Percentiles rank a stretch among this genome's conserved stretches.
These are phyloP conservation scores for Colletotrichum cordylinicola DNA, from an alignment of 2,329 filamentous ascomycete genomes.

Conservation along the genomic window DNA sequence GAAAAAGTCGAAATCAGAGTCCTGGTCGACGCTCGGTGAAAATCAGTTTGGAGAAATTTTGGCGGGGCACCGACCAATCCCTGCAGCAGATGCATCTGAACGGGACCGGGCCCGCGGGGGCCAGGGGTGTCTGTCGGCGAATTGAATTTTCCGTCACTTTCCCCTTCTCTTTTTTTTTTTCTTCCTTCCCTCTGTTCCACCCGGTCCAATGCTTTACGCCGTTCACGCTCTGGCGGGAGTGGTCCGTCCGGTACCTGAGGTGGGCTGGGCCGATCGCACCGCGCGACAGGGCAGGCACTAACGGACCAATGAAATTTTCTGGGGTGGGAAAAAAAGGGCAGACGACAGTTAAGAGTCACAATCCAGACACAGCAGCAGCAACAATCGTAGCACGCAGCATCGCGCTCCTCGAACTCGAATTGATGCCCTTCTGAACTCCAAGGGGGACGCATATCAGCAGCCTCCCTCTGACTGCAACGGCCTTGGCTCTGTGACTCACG, in stretches of 20 bases:
- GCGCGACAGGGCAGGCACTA: neutral
- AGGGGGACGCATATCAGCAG: neutral
- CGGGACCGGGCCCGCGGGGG: neutral
- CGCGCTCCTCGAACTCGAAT: neutral
- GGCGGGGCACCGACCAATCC: slow-evolving; percentile 24
- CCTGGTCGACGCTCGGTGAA: neutral
- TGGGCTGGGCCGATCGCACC: slow-evolving; percentile 10
- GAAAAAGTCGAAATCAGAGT: neutral
- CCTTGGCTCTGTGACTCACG: slow-evolving; percentile 19
- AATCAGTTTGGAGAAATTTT: slow-evolving; percentile 23
- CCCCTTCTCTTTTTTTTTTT: neutral
- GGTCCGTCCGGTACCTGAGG: neutral
- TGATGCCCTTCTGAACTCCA: neutral
- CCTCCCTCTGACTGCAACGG: neutral
- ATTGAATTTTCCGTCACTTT: slow-evolving; percentile 15
- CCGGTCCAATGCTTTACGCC: neutral
- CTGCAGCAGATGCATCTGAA: slow-evolving; percentile 15
- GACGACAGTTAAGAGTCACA: slow-evolving; percentile 1
- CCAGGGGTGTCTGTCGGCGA: slow-evolving; percentile 2
- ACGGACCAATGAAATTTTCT: neutral
- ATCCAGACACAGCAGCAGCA: neutral
- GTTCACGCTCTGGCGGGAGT: neutral
- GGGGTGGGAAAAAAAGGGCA: neutral
- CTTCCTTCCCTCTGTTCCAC: neutral
- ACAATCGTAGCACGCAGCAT: neutral